phyloP scores from a whole-genome alignment of 2,329 filamentous ascomycete species.

The Dactylonectria estremocensis region DNA sequence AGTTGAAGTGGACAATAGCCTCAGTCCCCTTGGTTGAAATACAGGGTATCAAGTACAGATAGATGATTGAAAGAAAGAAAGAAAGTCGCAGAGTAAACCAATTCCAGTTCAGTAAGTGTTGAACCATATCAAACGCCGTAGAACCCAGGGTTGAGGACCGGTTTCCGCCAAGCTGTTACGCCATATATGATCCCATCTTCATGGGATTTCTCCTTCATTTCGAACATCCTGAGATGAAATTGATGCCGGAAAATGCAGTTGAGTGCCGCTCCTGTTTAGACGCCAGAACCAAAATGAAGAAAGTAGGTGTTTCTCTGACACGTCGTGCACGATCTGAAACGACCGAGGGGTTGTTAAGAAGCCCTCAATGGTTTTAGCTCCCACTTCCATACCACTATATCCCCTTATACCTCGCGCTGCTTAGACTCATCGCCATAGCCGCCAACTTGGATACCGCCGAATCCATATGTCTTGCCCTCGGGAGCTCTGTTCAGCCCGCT shows the following conservation, averaged over 20 bases:
- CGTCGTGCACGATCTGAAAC: background rate
- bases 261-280: slow-evolving; percentile 46
- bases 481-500: slow-evolving; percentile 68
- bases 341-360: slow-evolving; percentile 44
- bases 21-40: slow-evolving; percentile 52
- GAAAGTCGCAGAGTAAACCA: slow-evolving; percentile 14
- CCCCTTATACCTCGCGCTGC: slow-evolving; percentile 48
- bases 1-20: slow-evolving; percentile 50
- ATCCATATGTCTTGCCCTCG: slow-evolving; percentile 76
- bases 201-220: slow-evolving; percentile 5
- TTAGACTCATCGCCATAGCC: slow-evolving; percentile 72
- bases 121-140: slow-evolving; percentile 45
- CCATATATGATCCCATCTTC: slow-evolving; percentile 35
- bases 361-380: slow-evolving; percentile 11
- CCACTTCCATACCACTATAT: background rate
- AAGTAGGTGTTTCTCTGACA: slow-evolving; percentile 8
- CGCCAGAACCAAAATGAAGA: slow-evolving; percentile 27
- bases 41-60: slow-evolving; percentile 53
- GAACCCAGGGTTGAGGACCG: slow-evolving; percentile 54
- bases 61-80: slow-evolving; percentile 34
- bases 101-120: slow-evolving; percentile 43
- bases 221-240: background rate
- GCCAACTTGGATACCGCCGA: slow-evolving; percentile 66
- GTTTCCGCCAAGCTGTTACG: slow-evolving; percentile 43
- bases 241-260: slow-evolving; percentile 49